Evolutionary conservation across 805 yeast species (phyloP).

Genomic region (Maudiozyma barnettii): DNA sequence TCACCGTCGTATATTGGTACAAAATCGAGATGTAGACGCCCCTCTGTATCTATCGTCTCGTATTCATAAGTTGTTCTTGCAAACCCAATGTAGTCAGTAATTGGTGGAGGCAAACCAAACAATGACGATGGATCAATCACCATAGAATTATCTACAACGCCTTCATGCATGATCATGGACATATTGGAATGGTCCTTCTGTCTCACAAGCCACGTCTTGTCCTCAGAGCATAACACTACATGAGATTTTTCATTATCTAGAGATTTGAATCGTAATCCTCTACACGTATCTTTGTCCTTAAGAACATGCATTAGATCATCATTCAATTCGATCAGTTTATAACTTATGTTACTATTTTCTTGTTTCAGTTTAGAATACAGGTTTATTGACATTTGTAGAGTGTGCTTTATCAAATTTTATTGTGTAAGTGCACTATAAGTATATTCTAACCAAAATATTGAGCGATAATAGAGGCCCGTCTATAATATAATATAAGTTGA

Average conservation of each 20-base stretch:
- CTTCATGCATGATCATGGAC: slow-evolving; percentile 42
- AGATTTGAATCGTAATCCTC: slow-evolving; percentile 23
- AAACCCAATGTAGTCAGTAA: slow-evolving; percentile 25
- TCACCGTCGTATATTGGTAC: slow-evolving; percentile 35
- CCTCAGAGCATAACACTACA: slow-evolving; percentile 52
- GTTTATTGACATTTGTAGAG: slow-evolving; percentile 7
- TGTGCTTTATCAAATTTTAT: neutral
- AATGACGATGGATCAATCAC: slow-evolving; percentile 14
- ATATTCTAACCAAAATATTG: too few species aligned
- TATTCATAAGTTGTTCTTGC: slow-evolving; percentile 26
- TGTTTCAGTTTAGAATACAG: slow-evolving; percentile 11
- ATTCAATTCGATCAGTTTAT: slow-evolving; percentile 44
- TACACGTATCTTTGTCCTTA: slow-evolving; percentile 5
- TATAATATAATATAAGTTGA: too few species aligned
- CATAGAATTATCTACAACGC: slow-evolving; percentile 12
- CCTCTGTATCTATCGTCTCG: slow-evolving; percentile 30
- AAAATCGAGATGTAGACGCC: slow-evolving; percentile 24
- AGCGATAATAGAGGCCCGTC: too few species aligned
- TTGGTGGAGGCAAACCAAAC: slow-evolving; percentile 30
- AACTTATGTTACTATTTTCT: slow-evolving; percentile 24
- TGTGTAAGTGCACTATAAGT: too few species aligned
- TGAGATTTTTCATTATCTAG: slow-evolving; percentile 26
- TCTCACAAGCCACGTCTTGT: slow-evolving; percentile 53
- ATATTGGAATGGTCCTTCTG: slow-evolving; percentile 86
- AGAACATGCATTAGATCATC: slow-evolving; percentile 39